Evolutionary conservation across 176 grass and related monocot species (phyloP), one percentile per base, ranked within the genome.

Genomic region (Poa pratensis): DNA sequence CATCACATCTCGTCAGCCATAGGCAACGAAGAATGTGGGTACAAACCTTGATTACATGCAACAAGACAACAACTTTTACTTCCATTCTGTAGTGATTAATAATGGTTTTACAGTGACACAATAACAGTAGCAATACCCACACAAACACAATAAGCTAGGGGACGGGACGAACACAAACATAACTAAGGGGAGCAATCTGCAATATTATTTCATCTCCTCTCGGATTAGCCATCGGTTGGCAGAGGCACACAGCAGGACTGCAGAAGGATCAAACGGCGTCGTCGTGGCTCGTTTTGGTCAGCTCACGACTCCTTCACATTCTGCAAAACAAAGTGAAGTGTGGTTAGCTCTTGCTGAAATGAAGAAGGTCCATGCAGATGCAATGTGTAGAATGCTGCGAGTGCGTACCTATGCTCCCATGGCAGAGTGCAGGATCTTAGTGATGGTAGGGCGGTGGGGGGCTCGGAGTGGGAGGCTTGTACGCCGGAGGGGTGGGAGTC

Each of bases 391-490:
- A 48, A 3, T 49, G 22, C 7, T 37, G 28, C 1, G 7, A 15
- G 17, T 17, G 17, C 60, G 50, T 84, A 91, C 89, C 75, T 80
- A 12, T 69, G 80, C 59, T 75, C 30, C 17, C n/a, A 75, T 51
- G 39, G 30, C 17, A 15, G 26, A 9, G 62, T 6, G 10, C 10
- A 37, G 9, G 53, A 14, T 32, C 28, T 80, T 24, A 84, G 51
- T 82, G 37, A 50, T 92, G 82, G 85, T 94, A 75, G 37, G 90
- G 90, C 53, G 90, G 92, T 59, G 92, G 92, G 1, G 83, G 83
- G 34, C 35, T 85, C 0, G 83, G 73, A 1, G 60, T 10, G 14
- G 83, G 73, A 3, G 83, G 43, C 70, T 73, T 77, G 61, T 85
- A 77, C 1, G 61, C 52, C 0, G 83, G 61, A 10, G 73, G 82